Evolutionary conservation across 2,329 filamentous ascomycete species (phyloP).

Genomic region (Botrytis squamosa): DNA sequence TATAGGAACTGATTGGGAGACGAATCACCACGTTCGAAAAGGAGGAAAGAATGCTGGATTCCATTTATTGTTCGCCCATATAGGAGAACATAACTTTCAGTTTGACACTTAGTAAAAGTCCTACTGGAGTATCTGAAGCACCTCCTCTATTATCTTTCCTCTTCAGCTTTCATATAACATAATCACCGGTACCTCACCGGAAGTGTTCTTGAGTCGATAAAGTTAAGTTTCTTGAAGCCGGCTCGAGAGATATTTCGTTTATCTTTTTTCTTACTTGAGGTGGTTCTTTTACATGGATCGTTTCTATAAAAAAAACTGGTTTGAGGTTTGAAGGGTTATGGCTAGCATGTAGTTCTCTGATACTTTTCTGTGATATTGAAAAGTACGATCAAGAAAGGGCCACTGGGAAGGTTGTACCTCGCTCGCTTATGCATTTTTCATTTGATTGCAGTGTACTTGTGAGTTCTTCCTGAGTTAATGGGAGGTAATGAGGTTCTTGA

Average conservation of each 20-base stretch:
- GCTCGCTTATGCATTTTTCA: neutral
- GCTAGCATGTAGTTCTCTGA: neutral
- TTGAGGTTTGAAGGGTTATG: neutral
- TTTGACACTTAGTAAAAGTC: neutral
- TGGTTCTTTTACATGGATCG: fast-evolving
- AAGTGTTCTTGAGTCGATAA: neutral
- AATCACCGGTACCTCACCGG: neutral
- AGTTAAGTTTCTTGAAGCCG: neutral
- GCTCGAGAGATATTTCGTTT: neutral
- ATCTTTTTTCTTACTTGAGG: neutral
- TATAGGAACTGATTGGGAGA: neutral
- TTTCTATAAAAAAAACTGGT: neutral
- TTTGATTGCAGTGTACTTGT: neutral
- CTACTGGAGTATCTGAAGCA: neutral
- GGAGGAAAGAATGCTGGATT: neutral
- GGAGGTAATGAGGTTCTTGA: neutral
- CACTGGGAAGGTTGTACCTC: neutral
- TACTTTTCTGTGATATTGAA: neutral
- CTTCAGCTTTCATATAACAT: neutral
- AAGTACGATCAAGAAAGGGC: neutral
- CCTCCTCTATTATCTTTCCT: neutral
- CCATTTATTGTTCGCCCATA: neutral
- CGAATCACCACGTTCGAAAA: neutral
- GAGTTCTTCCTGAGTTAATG: neutral
- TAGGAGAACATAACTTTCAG: neutral